Evolutionary conservation across 176 grass and related monocot genomes (phyloP), one percentile per base, ranked within the genome.

Genomic region (Luzula sylvatica): DNA sequence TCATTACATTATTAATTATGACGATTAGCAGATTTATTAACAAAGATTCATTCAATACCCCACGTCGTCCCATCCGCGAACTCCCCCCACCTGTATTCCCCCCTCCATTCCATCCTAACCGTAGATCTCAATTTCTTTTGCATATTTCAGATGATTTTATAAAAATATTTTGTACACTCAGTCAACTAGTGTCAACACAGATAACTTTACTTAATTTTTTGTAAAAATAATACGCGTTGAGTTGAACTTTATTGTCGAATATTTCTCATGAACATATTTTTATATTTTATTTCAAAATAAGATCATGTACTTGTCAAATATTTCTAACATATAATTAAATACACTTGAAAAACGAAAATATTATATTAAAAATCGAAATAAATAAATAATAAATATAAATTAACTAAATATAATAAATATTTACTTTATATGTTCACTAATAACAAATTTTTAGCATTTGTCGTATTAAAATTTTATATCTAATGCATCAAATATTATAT

Each of bases 21-120:
- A 61, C 9, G 5, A 61, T 8, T n/a, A 28, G 21, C 57, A 38
- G 44, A 23, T 5, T 61, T 7, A 61, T 61, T 46, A 62, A 8
- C 41, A 62, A 24, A 46, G n/a, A 19, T 62, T 47, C 2, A 46
- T 43, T 35, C n/a, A n/a, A 3, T 12, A 40, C 15, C 58, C 58
- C 58, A 62, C 58, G 58, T 62, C 58, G 58, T 23, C 39, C 42
- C 58, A 46, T 15, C 58, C 58, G 23, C 52, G 12, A 51, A 51
- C 8, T 51, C 17, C 42, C 5, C 5, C 7, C 20, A 40, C 42
- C 26, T 47, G 42, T 5, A 20, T 13, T 12, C 14, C 26, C 0
- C 8, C 18, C 42, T 62, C 58, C 14, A 17, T 9, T 62, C 28
- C 57, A 18, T 8, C 2, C 4, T 6, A 18, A 47, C 15, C 16